phyloP scores from a whole-genome alignment of 2,329 filamentous ascomycete genomes.

The Aureobasidium lini region DNA sequence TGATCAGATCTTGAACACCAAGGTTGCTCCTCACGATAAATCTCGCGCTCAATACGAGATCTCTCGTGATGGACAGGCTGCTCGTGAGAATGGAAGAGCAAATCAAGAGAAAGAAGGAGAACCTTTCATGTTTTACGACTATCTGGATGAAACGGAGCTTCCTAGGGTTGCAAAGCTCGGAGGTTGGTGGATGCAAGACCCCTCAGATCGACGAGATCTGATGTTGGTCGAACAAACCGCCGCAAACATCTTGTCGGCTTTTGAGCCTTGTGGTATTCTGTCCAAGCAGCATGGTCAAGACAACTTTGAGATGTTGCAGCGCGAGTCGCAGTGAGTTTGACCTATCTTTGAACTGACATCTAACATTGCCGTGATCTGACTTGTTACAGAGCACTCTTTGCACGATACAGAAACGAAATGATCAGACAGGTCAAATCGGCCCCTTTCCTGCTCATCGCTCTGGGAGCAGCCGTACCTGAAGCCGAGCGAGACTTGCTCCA shows the following conservation, averaged over 20 bases:
- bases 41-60: neutral
- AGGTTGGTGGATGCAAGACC: constrained; percentile 5
- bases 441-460: constrained; percentile 1
- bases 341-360: neutral
- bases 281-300: neutral
- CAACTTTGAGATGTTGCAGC: neutral
- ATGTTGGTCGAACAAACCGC: neutral
- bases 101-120: neutral
- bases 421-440: neutral
- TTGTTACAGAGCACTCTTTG: neutral
- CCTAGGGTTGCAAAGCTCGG: neutral
- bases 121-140: neutral
- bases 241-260: neutral
- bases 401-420: neutral
- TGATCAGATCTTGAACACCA: neutral
- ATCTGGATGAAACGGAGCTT: neutral
- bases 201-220: neutral
- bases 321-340: neutral
- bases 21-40: neutral
- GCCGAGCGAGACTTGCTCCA: neutral
- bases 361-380: neutral
- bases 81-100: neutral
- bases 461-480: neutral
- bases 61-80: neutral
- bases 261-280: neutral